Evolutionary conservation across 768 basidiomycete genomes (phyloP).

Genomic region (Exidia glandulosa): DNA sequence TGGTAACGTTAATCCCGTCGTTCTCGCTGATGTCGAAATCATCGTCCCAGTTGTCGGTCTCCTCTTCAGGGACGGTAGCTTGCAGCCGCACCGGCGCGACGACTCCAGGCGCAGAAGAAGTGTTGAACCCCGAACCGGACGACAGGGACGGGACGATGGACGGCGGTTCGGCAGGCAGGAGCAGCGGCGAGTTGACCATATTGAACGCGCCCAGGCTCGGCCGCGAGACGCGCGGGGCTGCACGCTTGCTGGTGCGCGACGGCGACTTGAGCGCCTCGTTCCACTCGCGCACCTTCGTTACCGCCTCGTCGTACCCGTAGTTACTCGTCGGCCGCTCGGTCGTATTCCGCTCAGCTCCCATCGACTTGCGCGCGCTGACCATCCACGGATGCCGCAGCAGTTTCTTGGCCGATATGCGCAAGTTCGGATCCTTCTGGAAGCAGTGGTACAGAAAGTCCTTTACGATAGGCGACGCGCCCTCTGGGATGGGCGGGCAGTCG

Average conservation of each 20-base stretch:
- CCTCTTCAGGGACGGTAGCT: slow-evolving; percentile 67
- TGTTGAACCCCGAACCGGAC: neutral
- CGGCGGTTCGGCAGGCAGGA: neutral
- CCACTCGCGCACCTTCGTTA: slow-evolving; percentile 95
- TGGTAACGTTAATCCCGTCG: neutral
- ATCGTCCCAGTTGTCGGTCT: slow-evolving; percentile 96
- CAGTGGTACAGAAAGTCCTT: slow-evolving; percentile 96
- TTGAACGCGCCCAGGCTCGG: slow-evolving; percentile 1
- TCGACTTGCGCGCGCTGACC: slow-evolving; percentile 69
- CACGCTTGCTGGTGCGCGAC: neutral
- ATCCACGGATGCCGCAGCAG: slow-evolving; percentile 94
- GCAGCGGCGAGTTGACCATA: neutral
- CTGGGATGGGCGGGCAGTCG: slow-evolving; percentile 92
- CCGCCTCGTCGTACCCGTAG: slow-evolving; percentile 88
- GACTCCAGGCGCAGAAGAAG: neutral
- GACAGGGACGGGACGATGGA: neutral
- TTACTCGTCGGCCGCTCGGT: slow-evolving; percentile 49
- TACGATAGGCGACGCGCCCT: slow-evolving; percentile 88
- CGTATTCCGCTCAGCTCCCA: slow-evolving; percentile 25
- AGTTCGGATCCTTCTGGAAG: slow-evolving; percentile 95
- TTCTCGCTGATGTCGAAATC: slow-evolving; percentile 56
- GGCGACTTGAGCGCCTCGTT: slow-evolving; percentile 82
- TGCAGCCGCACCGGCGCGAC: slow-evolving; percentile 27
- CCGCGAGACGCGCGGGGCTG: slow-evolving; percentile 9
- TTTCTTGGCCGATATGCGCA: slow-evolving; percentile 90